Evolutionary conservation across 441 rosid genomes (phyloP).

Genomic region (Pelargonium cotyledonis): DNA sequence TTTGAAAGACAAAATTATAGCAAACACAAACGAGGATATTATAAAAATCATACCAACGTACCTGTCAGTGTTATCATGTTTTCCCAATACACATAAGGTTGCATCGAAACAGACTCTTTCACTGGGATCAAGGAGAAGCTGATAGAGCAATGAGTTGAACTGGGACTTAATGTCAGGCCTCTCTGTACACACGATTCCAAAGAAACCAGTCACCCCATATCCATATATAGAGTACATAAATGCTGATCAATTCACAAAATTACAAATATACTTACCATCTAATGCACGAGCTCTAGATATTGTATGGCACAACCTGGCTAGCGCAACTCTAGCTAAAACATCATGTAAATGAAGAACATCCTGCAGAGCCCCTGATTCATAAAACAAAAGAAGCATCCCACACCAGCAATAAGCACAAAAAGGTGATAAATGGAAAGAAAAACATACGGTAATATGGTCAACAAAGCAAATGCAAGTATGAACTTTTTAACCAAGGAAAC

Average conservation of each 20-base stretch:
- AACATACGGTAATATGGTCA: not conserved
- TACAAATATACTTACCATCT: constrained; percentile 55
- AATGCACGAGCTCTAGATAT: constrained; percentile 85
- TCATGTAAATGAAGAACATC: constrained; percentile 99
- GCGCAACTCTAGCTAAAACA: constrained; percentile 96
- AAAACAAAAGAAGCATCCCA: constrained; percentile 23
- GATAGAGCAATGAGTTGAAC: constrained; percentile 88
- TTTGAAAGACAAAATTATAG: constrained; percentile 10
- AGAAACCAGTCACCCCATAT: constrained; percentile 21
- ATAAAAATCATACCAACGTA: constrained; percentile 22
- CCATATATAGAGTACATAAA: constrained; percentile 20
- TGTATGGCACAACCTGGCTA: constrained; percentile 89
- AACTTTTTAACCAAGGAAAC: not conserved
- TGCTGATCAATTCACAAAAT: constrained; percentile 8
- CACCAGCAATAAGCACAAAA: constrained; percentile 11
- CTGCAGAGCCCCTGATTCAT: constrained; percentile 85
- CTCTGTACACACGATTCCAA: constrained; percentile 40
- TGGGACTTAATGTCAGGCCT: constrained; percentile 87
- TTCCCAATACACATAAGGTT: constrained; percentile 83
- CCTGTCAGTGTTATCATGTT: constrained; percentile 75
- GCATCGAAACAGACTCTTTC: constrained; percentile 99
- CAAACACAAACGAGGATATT: constrained; percentile 6
- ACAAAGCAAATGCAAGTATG: not conserved
- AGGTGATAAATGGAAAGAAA: constrained; percentile 7
- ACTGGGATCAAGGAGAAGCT: constrained; percentile 95